Evolutionary conservation across 2,329 filamentous ascomycete species (phyloP).

Genomic region (Colletotrichum cordylinicola): DNA sequence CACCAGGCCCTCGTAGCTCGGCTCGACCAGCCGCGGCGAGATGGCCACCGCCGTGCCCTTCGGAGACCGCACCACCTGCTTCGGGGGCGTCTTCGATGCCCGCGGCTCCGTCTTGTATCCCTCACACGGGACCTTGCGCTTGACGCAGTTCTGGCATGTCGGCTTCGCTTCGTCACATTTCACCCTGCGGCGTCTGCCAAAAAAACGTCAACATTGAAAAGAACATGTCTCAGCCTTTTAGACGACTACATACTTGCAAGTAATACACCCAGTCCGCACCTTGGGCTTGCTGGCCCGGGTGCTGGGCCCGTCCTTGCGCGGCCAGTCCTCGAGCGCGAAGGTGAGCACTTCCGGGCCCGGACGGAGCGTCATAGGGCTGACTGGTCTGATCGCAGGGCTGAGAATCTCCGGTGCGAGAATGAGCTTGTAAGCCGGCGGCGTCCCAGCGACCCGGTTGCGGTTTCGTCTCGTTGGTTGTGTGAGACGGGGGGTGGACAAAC

Average conservation of each 20-base stretch:
- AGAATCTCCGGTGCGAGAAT: rapidly evolving
- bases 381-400: background rate
- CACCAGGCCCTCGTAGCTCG: slow-evolving; percentile 11
- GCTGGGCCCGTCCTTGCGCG: background rate
- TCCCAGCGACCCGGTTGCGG: background rate
- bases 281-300: slow-evolving; percentile 23
- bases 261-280: slow-evolving; percentile 23
- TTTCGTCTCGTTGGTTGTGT: background rate
- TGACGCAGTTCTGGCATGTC: slow-evolving; percentile 7
- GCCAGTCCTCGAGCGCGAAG: slow-evolving; percentile 15
- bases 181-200: slow-evolving; percentile 1
- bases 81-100: background rate
- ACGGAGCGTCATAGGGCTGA: background rate
- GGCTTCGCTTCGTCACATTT: slow-evolving; percentile 17
- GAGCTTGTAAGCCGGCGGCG: background rate
- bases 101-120: slow-evolving; percentile 6
- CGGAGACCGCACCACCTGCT: background rate
- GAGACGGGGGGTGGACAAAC: background rate
- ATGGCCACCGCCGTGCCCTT: background rate
- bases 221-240: background rate
- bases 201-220: background rate
- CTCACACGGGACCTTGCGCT: slow-evolving; percentile 2
- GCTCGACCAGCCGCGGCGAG: slow-evolving; percentile 1
- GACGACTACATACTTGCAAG: slow-evolving; percentile 12
- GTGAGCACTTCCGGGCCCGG: slow-evolving; percentile 1